Base-by-base conservation (phyloP, 306 rosid genomes). In the Trifolium subterraneum region DNA sequence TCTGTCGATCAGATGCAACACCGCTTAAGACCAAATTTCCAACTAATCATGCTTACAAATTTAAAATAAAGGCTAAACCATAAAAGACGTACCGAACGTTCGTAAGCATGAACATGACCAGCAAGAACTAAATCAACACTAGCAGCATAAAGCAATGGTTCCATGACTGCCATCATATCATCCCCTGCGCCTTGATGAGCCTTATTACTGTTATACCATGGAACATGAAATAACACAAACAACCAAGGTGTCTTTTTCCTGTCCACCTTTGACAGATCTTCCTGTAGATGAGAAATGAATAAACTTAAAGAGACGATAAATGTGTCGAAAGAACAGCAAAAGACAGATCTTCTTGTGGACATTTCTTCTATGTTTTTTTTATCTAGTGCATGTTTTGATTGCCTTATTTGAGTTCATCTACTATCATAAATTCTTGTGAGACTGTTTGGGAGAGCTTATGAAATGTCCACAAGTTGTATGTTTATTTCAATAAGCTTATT, bases 41-140 rank as follows among this genome's bases (percentile, higher is more conserved):
- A 72, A 16, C 14, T 54, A 31, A 47, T 51, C 44, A 12, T 33
- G 5, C 52, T 14, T 10, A 64, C 42, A 64, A 29, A 48, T 60
- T 48, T 35, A 70, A 58, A 68, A 61, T 47, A 50, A 16, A 58
- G 66, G 67, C n/a, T 41, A 67, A 45, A 62, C 7, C 2, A 13
- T 44, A 23, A 48, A 64, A 45, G 55, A 35, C 78, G 35, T 90
- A 94, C 99, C 80, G 96, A 80, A 76, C 96, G 97, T 77, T 94
- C 99, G 35, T 94, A 94, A 71, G 99, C 99, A 78, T 94, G 99
- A 71, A 94, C 99, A 78, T 94, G 97, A 41, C 99, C 99, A 36
- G 96, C 73, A 5, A 94, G 69, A 47, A 90, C 87, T 33, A 94
- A 36, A 80, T 92, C 99, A 72, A 80, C 93, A 72, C 84, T 76